Conservation (phyloP, 2,329 filamentous ascomycete genomes). For the Penicillium sumatraense region DNA sequence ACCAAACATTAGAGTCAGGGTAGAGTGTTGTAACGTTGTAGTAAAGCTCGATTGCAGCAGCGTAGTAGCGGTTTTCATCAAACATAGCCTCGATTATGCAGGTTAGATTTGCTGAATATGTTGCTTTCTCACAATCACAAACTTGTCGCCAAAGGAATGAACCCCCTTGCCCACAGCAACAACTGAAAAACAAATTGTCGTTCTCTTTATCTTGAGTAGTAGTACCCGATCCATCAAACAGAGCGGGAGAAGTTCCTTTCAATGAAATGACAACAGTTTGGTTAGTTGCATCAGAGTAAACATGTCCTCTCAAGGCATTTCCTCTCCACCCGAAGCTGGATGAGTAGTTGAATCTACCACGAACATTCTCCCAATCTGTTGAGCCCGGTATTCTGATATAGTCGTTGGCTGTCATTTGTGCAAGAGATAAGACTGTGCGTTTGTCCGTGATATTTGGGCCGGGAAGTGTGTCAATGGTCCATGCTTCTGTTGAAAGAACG, state of each 20-base stretch:
- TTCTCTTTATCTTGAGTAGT: constrained; percentile 98
- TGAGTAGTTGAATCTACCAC: constrained; percentile 79
- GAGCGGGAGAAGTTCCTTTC: constrained; percentile 86
- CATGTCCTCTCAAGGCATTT: constrained; percentile 87
- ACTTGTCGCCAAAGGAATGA: constrained; percentile 89
- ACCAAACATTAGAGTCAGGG: constrained; percentile 81
- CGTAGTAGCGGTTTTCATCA: constrained; percentile 89
- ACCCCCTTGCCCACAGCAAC: constrained; percentile 93
- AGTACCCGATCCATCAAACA: constrained; percentile 94
- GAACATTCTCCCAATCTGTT: constrained; percentile 82
- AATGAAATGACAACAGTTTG: constrained; percentile 87
- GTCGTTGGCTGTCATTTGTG: constrained; percentile 85
- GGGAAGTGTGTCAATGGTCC: constrained; percentile 78
- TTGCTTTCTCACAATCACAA: constrained; percentile 86
- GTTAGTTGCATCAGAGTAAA: constrained; percentile 86
- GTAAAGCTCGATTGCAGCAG: constrained; percentile 85
- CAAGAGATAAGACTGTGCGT: constrained; percentile 79
- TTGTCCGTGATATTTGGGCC: constrained; percentile 86
- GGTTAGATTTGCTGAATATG: constrained; percentile 90
- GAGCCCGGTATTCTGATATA: constrained; percentile 76
- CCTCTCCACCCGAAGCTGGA: constrained; percentile 90
- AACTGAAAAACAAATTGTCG: constrained; percentile 97
- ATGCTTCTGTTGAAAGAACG: constrained; percentile 54
- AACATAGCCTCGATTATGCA: constrained; percentile 77
- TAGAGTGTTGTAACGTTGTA: constrained; percentile 90